phyloP scores from a whole-genome alignment of 2,329 filamentous ascomycete genomes.

The Pezicula radicicola region DNA sequence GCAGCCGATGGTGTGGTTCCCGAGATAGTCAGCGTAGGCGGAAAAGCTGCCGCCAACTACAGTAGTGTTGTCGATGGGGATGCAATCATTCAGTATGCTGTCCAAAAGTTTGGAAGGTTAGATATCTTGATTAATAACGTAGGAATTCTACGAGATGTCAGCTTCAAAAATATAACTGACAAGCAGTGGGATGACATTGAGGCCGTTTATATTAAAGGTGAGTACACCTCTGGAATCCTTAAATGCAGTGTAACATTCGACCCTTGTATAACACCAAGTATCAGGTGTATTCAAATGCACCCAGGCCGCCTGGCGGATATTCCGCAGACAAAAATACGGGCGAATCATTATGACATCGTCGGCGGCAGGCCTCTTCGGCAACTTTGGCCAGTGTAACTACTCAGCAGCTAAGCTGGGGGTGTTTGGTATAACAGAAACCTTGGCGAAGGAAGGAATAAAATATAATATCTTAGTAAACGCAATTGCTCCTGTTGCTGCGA shows the following conservation, averaged over 20 bases:
- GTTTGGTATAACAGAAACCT: constrained; percentile 95
- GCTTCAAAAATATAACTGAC: constrained; percentile 99
- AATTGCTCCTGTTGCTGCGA: constrained; percentile 92
- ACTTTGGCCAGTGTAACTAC: constrained; percentile 95
- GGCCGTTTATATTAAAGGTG: constrained; percentile 83
- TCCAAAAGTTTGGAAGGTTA: constrained; percentile 78
- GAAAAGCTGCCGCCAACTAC: constrained; percentile 97
- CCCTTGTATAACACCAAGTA: too few relatives aligned
- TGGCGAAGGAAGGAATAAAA: constrained; percentile 95
- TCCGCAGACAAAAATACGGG: constrained; percentile 98
- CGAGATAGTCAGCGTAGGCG: constrained; percentile 82
- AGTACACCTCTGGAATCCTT: too few relatives aligned
- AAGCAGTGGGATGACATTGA: constrained; percentile 95
- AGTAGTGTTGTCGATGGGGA: constrained; percentile 92
- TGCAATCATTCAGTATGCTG: constrained; percentile 86
- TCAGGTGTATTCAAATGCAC: constrained; percentile 81
- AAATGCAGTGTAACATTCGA: too few relatives aligned
- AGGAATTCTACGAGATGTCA: constrained; percentile 83
- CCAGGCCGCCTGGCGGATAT: constrained; percentile 92
- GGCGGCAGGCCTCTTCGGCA: constrained; percentile 92
- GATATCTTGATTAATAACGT: constrained; percentile 98
- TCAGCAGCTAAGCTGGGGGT: constrained; percentile 94
- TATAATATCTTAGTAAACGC: constrained; percentile 97
- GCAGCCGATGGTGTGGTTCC: constrained; percentile 80
- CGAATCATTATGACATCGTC: constrained; percentile 95